These are phyloP conservation scores for Aspergillus sp. DNA, from an alignment of 2,329 filamentous ascomycete genomes.

Conservation along the genomic window DNA sequence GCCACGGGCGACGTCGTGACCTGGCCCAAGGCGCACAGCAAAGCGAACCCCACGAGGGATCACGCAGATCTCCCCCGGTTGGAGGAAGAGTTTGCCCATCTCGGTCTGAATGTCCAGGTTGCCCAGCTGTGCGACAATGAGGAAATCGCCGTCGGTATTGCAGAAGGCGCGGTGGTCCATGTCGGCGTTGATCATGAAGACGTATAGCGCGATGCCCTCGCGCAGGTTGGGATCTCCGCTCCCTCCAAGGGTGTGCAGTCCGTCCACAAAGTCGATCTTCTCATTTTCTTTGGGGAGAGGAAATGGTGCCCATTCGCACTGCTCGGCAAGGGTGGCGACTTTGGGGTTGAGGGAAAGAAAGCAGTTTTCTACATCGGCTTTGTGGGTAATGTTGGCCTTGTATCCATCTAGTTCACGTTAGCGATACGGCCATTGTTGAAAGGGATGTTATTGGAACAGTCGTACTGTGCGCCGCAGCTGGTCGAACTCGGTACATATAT, in stretches of 20 bases:
- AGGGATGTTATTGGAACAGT: not conserved
- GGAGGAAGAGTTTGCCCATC: conserved; percentile 58
- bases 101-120: conserved; percentile 63
- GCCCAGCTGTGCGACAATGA: conserved; percentile 62
- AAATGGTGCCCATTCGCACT: conserved; percentile 56
- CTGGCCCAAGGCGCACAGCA: conserved; percentile 53
- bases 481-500: conserved; percentile 26
- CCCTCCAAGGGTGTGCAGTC: conserved; percentile 52
- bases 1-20: conserved; percentile 52
- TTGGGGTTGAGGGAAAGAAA: conserved; percentile 45
- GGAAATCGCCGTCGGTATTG: conserved; percentile 61
- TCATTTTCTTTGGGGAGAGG: conserved; percentile 45
- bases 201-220: conserved; percentile 52
- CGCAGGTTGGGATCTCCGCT: conserved; percentile 53
- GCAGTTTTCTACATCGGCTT: conserved; percentile 26
- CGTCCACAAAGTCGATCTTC: conserved; percentile 55
- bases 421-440: not conserved
- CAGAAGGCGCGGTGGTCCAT: conserved; percentile 55
- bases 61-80: conserved; percentile 61
- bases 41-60: conserved; percentile 61
- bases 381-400: conserved; percentile 42
- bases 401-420: conserved; percentile 19
- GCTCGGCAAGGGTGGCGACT: conserved; percentile 51
- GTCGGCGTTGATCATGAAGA: conserved; percentile 54
- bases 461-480: conserved; percentile 26